phyloP scores from a whole-genome alignment of 371 early-diverging fungal species.

The Fennellomyces sp. region DNA sequence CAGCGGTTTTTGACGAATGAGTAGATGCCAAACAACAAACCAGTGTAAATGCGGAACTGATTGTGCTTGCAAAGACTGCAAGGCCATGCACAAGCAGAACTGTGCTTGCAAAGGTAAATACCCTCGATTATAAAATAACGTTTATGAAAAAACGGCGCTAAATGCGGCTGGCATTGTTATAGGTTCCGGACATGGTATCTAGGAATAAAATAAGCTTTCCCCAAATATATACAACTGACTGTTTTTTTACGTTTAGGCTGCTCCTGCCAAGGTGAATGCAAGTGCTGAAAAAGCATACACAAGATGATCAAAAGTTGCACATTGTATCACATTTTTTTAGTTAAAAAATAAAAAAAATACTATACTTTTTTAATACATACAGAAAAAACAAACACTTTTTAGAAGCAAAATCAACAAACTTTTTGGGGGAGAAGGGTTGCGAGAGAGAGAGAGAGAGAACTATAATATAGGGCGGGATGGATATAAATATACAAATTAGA shows the following conservation, averaged over 20 bases:
- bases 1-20: neutral
- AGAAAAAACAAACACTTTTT: neutral
- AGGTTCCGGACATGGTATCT: constrained; percentile 7
- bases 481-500: constrained; percentile 15
- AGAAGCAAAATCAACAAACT: neutral
- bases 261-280: neutral
- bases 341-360: neutral
- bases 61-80: constrained; percentile 6
- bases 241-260: neutral
- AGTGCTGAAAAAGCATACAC: neutral
- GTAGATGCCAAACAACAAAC: neutral
- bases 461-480: neutral
- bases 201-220: neutral
- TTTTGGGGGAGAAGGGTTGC: neutral
- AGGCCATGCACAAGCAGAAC: neutral
- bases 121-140: neutral
- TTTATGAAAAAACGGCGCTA: neutral
- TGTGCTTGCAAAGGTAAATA: constrained; percentile 8
- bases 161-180: too few relatives aligned
- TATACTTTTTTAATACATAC: constrained; percentile 3
- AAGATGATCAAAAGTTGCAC: neutral
- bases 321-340: constrained; percentile 1
- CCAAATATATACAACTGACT: neutral
- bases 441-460: constrained; percentile 8
- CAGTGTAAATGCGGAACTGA: constrained; percentile 4